These are phyloP conservation scores for Leishmania lainsoni DNA, from an alignment of 208 protist genomes.

Conservation along the genomic window DNA sequence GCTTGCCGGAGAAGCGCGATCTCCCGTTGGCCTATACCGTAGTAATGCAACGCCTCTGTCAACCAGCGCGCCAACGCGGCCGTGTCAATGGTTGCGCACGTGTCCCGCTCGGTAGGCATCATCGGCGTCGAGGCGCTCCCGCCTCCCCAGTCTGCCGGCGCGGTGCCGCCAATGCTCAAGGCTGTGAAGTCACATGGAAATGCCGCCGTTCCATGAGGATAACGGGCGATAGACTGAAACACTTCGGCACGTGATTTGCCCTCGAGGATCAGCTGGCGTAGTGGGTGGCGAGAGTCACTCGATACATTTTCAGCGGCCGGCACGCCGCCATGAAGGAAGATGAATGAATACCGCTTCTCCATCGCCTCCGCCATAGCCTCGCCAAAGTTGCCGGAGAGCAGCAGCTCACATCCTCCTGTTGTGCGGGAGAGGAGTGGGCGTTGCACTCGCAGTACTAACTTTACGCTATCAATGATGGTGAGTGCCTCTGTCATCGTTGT, in stretches of 20 bases:
- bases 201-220: conserved; percentile 29
- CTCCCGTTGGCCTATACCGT: conserved; percentile 15
- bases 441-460: conserved; percentile 38
- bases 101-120: background rate
- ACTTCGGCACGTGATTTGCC: conserved; percentile 11
- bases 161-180: background rate
- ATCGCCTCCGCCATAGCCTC: conserved; percentile 44
- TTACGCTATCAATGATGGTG: conserved; percentile 65
- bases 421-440: conserved; percentile 1
- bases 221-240: conserved; percentile 17
- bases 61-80: conserved; percentile 32
- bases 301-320: background rate
- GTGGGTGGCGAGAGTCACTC: conserved; percentile 23
- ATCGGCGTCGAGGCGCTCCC: background rate
- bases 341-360: conserved; percentile 51
- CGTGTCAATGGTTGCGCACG: background rate
- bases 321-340: conserved; percentile 37
- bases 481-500: conserved; percentile 36
- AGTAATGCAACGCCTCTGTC: conserved; percentile 47
- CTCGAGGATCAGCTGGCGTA: conserved; percentile 41
- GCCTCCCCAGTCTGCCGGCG: background rate
- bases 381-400: conserved; percentile 60
- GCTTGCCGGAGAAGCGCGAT: conserved; percentile 1
- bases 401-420: conserved; percentile 24
- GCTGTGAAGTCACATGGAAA: conserved; percentile 49